phyloP scores from a whole-genome alignment of 2,329 filamentous ascomycete species.

The Tolypocladium amazonense region DNA sequence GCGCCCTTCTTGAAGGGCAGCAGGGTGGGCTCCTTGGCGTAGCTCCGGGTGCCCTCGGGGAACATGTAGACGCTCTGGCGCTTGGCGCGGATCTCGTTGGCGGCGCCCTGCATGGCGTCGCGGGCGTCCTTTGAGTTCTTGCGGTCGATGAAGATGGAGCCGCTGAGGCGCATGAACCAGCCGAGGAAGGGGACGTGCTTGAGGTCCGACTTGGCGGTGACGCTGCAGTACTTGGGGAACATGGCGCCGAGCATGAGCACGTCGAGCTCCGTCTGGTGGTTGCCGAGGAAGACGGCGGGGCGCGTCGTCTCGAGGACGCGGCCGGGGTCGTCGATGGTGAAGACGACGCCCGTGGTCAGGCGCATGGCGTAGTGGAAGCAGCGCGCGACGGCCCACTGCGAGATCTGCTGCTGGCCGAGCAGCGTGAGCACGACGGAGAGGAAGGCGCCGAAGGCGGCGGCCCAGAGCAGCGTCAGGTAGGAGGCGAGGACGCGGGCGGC shows the following conservation, averaged over 20 bases:
- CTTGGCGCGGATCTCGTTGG: slow-evolving; percentile 62
- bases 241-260: slow-evolving; percentile 81
- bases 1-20: slow-evolving; percentile 99
- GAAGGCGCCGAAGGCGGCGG: slow-evolving; percentile 63
- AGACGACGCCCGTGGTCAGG: slow-evolving; percentile 64
- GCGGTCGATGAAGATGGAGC: slow-evolving; percentile 92
- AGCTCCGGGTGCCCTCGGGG: slow-evolving; percentile 87
- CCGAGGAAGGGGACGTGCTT: slow-evolving; percentile 75
- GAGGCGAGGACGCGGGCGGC: slow-evolving; percentile 56
- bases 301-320: slow-evolving; percentile 53
- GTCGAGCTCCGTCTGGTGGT: slow-evolving; percentile 95
- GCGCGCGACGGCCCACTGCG: slow-evolving; percentile 77
- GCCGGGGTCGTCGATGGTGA: slow-evolving; percentile 59
- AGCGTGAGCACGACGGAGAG: slow-evolving; percentile 62
- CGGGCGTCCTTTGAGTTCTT: slow-evolving; percentile 73
- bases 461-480: slow-evolving; percentile 50
- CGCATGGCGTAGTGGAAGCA: slow-evolving; percentile 73
- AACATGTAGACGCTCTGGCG: slow-evolving; percentile 77
- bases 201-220: slow-evolving; percentile 84
- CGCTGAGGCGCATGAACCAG: slow-evolving; percentile 86
- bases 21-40: slow-evolving; percentile 68
- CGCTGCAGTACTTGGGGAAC: slow-evolving; percentile 84
- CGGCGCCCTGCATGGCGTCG: slow-evolving; percentile 75
- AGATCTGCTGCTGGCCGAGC: slow-evolving; percentile 60
- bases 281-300: slow-evolving; percentile 84